Base-by-base conservation (phyloP, 2,329 filamentous ascomycete species). In the Thielaviopsis punctulata region DNA sequence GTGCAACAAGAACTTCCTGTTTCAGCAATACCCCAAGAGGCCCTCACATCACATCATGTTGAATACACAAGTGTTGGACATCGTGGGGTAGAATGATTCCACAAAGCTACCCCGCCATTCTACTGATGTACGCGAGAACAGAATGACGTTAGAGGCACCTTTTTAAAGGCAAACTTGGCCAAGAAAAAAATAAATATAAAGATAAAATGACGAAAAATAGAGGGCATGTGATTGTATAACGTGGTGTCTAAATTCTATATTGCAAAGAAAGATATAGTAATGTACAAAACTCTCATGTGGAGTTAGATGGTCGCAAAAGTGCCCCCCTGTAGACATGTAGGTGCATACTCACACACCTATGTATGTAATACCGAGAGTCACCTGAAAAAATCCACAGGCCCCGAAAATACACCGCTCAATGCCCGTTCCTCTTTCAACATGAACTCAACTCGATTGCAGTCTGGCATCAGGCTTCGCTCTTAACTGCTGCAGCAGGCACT, bases 401-500 rank as follows among this genome's bases (percentile, higher is more conserved):
- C 36, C 36, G 15, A 41, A n/a, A 41, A 18, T 19, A 41, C 15
- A 19, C 36, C 36, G 36, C 36, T 9, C n/a, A 5, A 41, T 41
- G 6, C 19, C 36, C 36, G 19, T 41, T 5, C 36, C 36, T n/a
- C n/a, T n/a, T n/a, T n/a, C n/a, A n/a, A n/a, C n/a, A n/a, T n/a
- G n/a, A n/a, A n/a, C n/a, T n/a, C n/a, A n/a, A n/a, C n/a, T n/a
- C n/a, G n/a, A n/a, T n/a, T n/a, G n/a, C n/a, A n/a, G n/a, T n/a
- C n/a, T n/a, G n/a, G n/a, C n/a, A n/a, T n/a, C n/a, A n/a, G n/a
- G n/a, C n/a, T n/a, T n/a, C n/a, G n/a, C n/a, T n/a, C n/a, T 41
- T 41, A 41, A n/a, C 36, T 41, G 36, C 36, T 41, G 36, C 36
- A 41, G 36, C 36, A 41, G 7, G n/a, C 36, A 48, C 52, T 56